Percentiles rank a stretch among this genome's conserved stretches.
Evolutionary conservation across 306 rosid species (phyloP).

Genomic region (Fragaria ananassa): DNA sequence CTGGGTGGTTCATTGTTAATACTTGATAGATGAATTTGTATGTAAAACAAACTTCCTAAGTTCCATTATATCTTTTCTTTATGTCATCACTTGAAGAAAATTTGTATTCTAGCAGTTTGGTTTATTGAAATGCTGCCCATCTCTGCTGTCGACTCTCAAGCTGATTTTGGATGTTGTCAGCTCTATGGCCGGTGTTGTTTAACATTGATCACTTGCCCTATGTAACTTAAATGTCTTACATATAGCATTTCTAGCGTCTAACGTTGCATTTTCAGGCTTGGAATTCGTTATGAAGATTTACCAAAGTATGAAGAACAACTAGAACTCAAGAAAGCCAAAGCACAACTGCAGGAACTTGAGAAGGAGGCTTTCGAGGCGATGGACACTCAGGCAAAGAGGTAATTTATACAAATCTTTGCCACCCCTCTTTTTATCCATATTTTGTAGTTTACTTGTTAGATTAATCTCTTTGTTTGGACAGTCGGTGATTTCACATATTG

Average conservation of each 20-base stretch:
- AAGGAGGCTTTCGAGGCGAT: conserved; percentile 82
- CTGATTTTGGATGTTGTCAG: no score
- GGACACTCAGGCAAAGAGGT: conserved; percentile 93
- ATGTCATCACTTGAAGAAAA: not conserved
- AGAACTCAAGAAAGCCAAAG: conserved; percentile 75
- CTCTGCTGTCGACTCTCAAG: not conserved
- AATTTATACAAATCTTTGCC: conserved; percentile 9
- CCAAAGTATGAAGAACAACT: conserved; percentile 80
- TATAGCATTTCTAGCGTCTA: not conserved
- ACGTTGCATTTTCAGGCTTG: conserved; percentile 47
- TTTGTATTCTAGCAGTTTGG: not conserved
- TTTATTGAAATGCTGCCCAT: not conserved
- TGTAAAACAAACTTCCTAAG: not conserved
- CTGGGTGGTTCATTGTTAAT: not conserved
- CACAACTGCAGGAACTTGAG: conserved; percentile 80
- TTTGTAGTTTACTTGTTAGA: not conserved
- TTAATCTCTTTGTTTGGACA: not conserved
- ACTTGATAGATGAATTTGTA: not conserved
- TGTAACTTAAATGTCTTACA: not conserved
- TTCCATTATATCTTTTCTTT: not conserved
- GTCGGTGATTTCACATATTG: not conserved
- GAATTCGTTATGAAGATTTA: conserved; percentile 63
- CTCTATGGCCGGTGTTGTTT: not conserved
- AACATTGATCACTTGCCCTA: not conserved
- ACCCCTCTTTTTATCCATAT: not conserved